Percentiles rank a stretch among this genome's conserved stretches.
Evolutionary conservation across 176 grass and related monocot genomes (phyloP).

Genomic region (Phragmites australis): DNA sequence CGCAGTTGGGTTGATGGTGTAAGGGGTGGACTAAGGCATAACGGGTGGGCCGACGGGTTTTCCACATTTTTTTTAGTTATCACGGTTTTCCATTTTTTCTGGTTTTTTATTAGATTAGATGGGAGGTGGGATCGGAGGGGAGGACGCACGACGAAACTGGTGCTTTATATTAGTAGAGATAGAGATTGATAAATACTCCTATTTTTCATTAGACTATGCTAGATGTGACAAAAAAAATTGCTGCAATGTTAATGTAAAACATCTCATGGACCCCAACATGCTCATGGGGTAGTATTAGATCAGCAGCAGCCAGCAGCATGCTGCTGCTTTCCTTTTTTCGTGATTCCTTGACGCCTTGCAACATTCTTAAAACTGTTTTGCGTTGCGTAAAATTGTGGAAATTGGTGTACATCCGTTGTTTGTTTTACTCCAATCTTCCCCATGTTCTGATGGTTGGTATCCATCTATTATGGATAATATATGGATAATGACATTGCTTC

Average conservation of each 20-base stretch:
- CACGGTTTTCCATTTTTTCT: too few relatives aligned
- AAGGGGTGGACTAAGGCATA: too few relatives aligned
- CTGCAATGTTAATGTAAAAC: background rate
- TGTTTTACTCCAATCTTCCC: background rate
- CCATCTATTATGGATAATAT: background rate
- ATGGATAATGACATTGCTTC: background rate
- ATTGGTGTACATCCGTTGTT: background rate
- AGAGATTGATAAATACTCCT: too few relatives aligned
- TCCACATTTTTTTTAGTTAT: too few relatives aligned
- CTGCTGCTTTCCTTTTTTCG: background rate
- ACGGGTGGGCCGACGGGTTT: too few relatives aligned
- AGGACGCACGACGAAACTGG: too few relatives aligned
- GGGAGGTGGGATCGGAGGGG: too few relatives aligned
- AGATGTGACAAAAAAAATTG: background rate
- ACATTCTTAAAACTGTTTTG: background rate
- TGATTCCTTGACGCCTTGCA: background rate
- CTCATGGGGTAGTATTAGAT: background rate
- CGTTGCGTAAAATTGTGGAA: background rate
- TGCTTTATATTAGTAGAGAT: too few relatives aligned
- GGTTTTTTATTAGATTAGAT: too few relatives aligned
- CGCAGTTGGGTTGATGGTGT: too few relatives aligned
- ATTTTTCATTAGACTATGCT: background rate
- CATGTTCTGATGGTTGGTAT: background rate
- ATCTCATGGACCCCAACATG: background rate
- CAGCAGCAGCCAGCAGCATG: background rate